Evolutionary conservation across 257 asterid genomes (phyloP).

Genomic region (Scutellaria baicalensis): DNA sequence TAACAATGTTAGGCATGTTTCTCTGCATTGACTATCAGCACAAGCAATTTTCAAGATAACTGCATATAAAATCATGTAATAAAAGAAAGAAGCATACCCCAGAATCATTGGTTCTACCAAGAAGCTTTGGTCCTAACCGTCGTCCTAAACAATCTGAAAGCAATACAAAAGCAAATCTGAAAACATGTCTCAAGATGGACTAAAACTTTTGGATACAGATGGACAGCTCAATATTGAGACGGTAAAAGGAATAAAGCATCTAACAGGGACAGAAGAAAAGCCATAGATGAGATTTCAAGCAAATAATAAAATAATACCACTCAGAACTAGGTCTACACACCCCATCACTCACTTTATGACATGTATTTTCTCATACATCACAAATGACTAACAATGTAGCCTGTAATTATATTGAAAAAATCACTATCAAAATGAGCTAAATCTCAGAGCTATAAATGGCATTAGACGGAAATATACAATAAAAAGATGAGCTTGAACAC

Average conservation of each 20-base stretch:
- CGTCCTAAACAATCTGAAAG: conserved; percentile 95
- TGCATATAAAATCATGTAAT: conserved; percentile 3
- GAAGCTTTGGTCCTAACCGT: conserved; percentile 90
- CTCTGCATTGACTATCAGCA: not conserved
- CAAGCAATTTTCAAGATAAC: not conserved
- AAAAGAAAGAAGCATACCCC: conserved; percentile 50
- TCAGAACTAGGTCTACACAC: not conserved
- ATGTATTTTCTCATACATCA: not conserved
- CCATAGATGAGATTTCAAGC: not conserved
- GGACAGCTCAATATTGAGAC: not conserved
- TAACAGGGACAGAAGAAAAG: not conserved
- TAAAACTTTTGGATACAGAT: not conserved
- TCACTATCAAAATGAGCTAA: not conserved
- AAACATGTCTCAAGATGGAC: conserved; percentile 1
- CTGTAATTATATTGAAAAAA: not conserved
- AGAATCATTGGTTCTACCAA: conserved; percentile 84
- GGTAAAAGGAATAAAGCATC: not conserved
- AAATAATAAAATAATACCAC: not conserved
- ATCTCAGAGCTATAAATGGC: not conserved
- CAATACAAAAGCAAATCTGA: conserved; percentile 11
- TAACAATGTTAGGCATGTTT: conserved; percentile 13
- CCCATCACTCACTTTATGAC: not conserved
- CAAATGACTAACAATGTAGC: conserved; percentile 2
- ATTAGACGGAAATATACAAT: not conserved
- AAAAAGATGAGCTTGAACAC: not conserved